phyloP scores from a whole-genome alignment of 2,329 filamentous ascomycete species.

The Claviceps sp. region DNA sequence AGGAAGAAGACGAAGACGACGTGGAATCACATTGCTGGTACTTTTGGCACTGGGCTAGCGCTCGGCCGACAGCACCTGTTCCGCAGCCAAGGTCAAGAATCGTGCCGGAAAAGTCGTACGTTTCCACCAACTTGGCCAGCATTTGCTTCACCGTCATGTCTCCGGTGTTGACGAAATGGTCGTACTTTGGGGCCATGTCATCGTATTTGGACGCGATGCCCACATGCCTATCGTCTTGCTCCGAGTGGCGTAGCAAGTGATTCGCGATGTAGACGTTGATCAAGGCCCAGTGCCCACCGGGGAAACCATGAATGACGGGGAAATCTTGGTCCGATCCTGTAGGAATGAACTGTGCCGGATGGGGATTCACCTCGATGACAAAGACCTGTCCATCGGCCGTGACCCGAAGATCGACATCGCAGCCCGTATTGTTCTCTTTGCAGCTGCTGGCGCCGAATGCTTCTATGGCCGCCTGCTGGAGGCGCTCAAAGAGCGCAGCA shows the following conservation, averaged over 20 bases:
- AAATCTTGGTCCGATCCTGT: not conserved
- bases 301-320: not conserved
- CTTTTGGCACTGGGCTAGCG: not conserved
- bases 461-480: not conserved
- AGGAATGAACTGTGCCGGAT: not conserved
- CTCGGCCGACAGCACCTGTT: not conserved
- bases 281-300: not conserved
- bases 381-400: not conserved
- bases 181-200: not conserved
- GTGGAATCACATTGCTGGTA: not conserved
- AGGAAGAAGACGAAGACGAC: not conserved
- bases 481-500: not conserved
- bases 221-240: not conserved
- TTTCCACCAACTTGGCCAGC: not conserved
- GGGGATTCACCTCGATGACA: slow-evolving; percentile 1
- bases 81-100: not conserved
- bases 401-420: not conserved
- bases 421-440: not conserved
- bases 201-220: not conserved
- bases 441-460: not conserved
- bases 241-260: not conserved
- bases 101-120: not conserved
- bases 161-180: not conserved
- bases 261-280: slow-evolving; percentile 2
- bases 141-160: not conserved